These are phyloP conservation scores for Penicillium sp. DNA, from an alignment of 2,329 filamentous ascomycete genomes.

Conservation along the genomic window DNA sequence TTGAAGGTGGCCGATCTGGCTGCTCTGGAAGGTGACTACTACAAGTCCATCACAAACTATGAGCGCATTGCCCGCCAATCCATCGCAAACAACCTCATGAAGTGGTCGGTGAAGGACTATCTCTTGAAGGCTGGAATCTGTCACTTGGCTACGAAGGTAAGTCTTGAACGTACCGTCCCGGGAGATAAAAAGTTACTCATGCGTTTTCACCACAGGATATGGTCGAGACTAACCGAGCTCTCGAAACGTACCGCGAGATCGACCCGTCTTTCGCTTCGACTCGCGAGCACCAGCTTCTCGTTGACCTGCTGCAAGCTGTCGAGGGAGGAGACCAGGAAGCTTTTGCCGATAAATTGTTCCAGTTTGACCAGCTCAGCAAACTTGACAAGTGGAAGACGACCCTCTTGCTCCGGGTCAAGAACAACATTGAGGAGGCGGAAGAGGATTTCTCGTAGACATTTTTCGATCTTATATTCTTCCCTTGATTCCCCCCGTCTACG, in stretches of 20 bases:
- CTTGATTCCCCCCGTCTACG: slow-evolving; percentile 20
- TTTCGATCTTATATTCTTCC: slow-evolving; percentile 11
- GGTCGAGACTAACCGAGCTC: slow-evolving; percentile 69
- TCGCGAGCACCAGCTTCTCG: slow-evolving; percentile 74
- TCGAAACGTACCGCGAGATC: slow-evolving; percentile 75
- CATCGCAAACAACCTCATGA: slow-evolving; percentile 86
- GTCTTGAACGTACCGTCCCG: neutral
- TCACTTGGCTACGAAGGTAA: slow-evolving; percentile 61
- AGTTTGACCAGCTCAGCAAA: slow-evolving; percentile 88
- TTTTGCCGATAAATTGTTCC: slow-evolving; percentile 80
- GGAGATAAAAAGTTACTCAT: too few species aligned
- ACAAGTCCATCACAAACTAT: slow-evolving; percentile 72
- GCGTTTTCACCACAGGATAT: slow-evolving; percentile 48
- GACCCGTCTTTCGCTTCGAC: slow-evolving; percentile 71
- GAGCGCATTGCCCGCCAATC: slow-evolving; percentile 74
- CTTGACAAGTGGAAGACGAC: slow-evolving; percentile 97
- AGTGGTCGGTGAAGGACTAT: slow-evolving; percentile 92
- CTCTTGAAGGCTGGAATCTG: slow-evolving; percentile 91
- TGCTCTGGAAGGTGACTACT: slow-evolving; percentile 76
- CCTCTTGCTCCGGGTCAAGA: slow-evolving; percentile 75
- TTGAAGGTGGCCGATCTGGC: slow-evolving; percentile 86
- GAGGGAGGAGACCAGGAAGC: slow-evolving; percentile 72
- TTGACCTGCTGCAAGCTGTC: slow-evolving; percentile 68
- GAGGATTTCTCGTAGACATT: slow-evolving; percentile 59
- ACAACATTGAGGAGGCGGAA: slow-evolving; percentile 64